A percentile compares a stretch with the other conserved stretches of the same genome.
These are phyloP conservation scores for Fraxinus baroniana DNA, from an alignment of 305 asterid genomes.

Conservation along the genomic window DNA sequence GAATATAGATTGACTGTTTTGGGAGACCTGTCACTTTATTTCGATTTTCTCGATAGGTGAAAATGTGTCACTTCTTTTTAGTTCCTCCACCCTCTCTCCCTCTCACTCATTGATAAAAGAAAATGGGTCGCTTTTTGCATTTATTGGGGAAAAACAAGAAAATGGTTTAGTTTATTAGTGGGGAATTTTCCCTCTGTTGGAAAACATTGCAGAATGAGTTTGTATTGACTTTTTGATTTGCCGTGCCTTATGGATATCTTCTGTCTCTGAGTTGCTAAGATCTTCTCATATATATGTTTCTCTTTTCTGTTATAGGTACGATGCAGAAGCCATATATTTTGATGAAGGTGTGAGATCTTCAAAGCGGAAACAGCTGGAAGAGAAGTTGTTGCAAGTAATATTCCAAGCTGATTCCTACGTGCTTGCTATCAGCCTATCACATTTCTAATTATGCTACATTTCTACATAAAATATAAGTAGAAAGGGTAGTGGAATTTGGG, in stretches of 20 bases:
- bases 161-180: neutral
- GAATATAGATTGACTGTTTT: neutral
- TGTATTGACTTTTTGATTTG: neutral
- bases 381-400: slow-evolving; percentile 49
- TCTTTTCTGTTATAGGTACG: slow-evolving; percentile 38
- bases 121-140: neutral
- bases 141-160: neutral
- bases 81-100: neutral
- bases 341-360: slow-evolving; percentile 50
- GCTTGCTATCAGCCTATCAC: neutral
- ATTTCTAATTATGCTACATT: neutral
- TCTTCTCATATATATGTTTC: neutral
- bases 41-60: slow-evolving; percentile 12
- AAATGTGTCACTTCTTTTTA: neutral
- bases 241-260: slow-evolving; percentile 8
- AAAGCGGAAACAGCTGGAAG: slow-evolving; percentile 48
- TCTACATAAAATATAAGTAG: neutral
- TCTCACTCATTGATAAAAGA: neutral
- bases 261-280: slow-evolving; percentile 12
- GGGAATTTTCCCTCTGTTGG: neutral
- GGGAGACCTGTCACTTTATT: slow-evolving; percentile 1
- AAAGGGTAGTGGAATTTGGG: neutral
- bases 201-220: slow-evolving; percentile 7
- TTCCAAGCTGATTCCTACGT: neutral
- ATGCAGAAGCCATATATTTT: slow-evolving; percentile 48